Conservation (phyloP, 257 asterid species). For the Ilex aquifolium region DNA sequence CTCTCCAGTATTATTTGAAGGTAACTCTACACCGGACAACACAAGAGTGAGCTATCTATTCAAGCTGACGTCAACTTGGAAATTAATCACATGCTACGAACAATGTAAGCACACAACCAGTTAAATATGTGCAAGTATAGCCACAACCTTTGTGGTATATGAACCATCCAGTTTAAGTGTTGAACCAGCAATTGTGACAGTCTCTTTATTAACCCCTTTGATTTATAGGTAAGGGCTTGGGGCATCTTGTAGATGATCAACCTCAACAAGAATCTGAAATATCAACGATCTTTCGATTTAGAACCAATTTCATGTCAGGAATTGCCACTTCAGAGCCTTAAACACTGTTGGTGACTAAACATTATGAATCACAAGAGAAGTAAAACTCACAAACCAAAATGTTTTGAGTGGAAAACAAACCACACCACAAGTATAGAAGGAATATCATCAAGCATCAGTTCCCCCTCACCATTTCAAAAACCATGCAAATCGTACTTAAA, state of each 20-base stretch:
- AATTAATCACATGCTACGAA: neutral
- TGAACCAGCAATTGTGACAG: slow-evolving; percentile 80
- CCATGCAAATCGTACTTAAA: too few species aligned
- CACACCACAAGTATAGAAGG: too few species aligned
- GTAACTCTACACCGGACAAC: slow-evolving; percentile 62
- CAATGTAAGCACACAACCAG: neutral
- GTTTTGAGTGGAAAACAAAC: too few species aligned
- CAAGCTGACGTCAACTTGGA: neutral
- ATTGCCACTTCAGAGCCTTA: too few species aligned
- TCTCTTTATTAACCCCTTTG: slow-evolving; percentile 83
- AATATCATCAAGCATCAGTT: too few species aligned
- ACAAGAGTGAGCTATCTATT: slow-evolving; percentile 15
- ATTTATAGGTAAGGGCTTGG: slow-evolving; percentile 86
- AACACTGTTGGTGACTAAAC: too few species aligned
- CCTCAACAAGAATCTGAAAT: slow-evolving; percentile 81
- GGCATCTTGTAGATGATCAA: slow-evolving; percentile 92
- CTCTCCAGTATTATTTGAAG: slow-evolving; percentile 78
- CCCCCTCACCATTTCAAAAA: too few species aligned
- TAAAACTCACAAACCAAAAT: too few species aligned
- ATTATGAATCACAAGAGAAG: too few species aligned
- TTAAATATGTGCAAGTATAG: slow-evolving; percentile 3
- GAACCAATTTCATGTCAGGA: neutral
- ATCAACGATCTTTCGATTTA: too few species aligned
- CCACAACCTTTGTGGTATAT: slow-evolving; percentile 86
- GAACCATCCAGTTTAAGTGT: slow-evolving; percentile 82